Percentiles rank a stretch among this genome's conserved stretches.
These are phyloP conservation scores for Cladosporium sp. DNA, from an alignment of 2,329 filamentous ascomycete species.

Conservation along the genomic window DNA sequence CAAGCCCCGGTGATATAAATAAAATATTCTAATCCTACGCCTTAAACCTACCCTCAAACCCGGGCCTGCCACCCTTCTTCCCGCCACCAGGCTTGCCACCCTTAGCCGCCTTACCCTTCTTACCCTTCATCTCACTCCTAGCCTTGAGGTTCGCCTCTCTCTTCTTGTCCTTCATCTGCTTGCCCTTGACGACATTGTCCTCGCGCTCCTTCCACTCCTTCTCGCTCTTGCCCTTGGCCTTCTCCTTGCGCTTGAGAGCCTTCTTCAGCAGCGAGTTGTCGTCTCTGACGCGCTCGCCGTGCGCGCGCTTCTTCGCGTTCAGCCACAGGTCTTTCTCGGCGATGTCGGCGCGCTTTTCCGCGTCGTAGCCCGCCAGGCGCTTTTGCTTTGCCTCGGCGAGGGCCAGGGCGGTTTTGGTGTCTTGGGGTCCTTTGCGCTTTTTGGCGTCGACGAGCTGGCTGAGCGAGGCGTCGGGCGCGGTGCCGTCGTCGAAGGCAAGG, in stretches of 20 bases:
- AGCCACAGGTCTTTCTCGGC: conserved; percentile 94
- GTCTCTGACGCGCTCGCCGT: conserved; percentile 84
- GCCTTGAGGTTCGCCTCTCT: conserved; percentile 57
- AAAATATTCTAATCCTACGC: too few relatives aligned
- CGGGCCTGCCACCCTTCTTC: conserved; percentile 56
- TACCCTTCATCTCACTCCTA: conserved; percentile 72
- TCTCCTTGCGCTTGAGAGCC: conserved; percentile 88
- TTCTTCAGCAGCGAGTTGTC: conserved; percentile 87
- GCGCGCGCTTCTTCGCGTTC: conserved; percentile 79
- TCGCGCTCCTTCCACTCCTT: conserved; percentile 64
- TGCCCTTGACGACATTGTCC: conserved; percentile 42
- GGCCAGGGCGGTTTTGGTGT: conserved; percentile 79
- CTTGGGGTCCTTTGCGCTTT: conserved; percentile 77
- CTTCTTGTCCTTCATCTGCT: conserved; percentile 47
- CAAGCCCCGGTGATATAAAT: too few relatives aligned
- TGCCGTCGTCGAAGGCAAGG: conserved; percentile 84
- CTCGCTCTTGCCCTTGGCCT: conserved; percentile 83
- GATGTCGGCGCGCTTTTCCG: conserved; percentile 76
- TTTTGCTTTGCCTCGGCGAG: conserved; percentile 82
- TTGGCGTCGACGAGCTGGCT: conserved; percentile 54
- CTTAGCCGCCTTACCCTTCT: conserved; percentile 66
- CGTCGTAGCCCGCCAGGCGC: conserved; percentile 68
- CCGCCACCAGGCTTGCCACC: conserved; percentile 51
- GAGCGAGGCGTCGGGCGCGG: conserved; percentile 68
- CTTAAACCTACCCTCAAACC: conserved; percentile 65